These are phyloP conservation scores for Lunasporangiospora selenospora DNA, from an alignment of 192 early-diverging fungal genomes.

Conservation along the genomic window DNA sequence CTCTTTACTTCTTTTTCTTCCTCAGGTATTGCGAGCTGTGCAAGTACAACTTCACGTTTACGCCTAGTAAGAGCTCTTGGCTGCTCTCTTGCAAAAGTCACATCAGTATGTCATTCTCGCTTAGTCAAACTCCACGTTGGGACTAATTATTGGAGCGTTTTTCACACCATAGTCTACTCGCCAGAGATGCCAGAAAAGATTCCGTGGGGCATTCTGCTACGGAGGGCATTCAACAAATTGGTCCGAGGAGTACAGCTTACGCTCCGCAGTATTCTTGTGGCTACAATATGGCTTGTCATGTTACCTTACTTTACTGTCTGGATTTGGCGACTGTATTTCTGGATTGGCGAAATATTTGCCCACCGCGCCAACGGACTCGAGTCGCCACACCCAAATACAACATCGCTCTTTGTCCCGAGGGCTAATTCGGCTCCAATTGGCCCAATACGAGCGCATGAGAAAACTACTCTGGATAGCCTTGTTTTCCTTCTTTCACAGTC, in stretches of 20 bases:
- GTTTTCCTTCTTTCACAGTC: slow-evolving; percentile 7
- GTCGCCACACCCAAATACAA: slow-evolving; percentile 26
- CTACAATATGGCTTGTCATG: slow-evolving; percentile 77
- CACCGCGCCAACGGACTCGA: slow-evolving; percentile 42
- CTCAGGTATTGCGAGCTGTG: slow-evolving; percentile 86
- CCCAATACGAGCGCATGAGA: too few species aligned
- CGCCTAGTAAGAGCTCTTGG: slow-evolving; percentile 65
- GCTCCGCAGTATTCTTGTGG: slow-evolving; percentile 67
- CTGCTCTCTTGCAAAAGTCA: not conserved
- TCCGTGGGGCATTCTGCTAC: slow-evolving; percentile 64
- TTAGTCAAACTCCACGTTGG: too few species aligned
- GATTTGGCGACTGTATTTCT: slow-evolving; percentile 88
- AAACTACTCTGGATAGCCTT: slow-evolving; percentile 8
- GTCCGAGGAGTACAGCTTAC: slow-evolving; percentile 47
- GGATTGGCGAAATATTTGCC: slow-evolving; percentile 68
- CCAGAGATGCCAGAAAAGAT: slow-evolving; percentile 75
- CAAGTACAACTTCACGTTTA: slow-evolving; percentile 85
- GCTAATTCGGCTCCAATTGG: slow-evolving; percentile 11
- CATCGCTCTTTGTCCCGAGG: slow-evolving; percentile 14
- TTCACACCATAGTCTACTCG: slow-evolving; percentile 59
- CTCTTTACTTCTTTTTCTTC: not conserved
- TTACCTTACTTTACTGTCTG: slow-evolving; percentile 86
- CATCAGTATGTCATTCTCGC: too few species aligned
- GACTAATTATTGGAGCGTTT: too few species aligned
- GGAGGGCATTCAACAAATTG: slow-evolving; percentile 57